Percentiles rank a stretch among this genome's conserved stretches.
Evolutionary conservation across 2,329 filamentous ascomycete species (phyloP).

Genomic region (Tolypocladium paradoxum): DNA sequence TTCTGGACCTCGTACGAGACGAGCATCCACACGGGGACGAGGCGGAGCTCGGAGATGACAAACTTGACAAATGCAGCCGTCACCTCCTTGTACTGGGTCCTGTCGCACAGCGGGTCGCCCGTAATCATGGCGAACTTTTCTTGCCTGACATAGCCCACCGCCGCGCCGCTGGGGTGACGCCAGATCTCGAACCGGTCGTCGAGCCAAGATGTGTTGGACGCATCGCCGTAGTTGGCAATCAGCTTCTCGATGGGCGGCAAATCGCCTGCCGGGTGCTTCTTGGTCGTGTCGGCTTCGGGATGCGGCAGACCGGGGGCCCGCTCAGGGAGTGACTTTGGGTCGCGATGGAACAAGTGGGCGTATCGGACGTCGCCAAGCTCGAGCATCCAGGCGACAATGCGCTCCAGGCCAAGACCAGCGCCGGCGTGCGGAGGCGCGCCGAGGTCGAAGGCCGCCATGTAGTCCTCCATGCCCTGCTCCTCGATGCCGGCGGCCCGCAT

Average conservation of each 20-base stretch:
- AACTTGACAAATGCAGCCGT: constrained; percentile 65
- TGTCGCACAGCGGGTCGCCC: constrained; percentile 78
- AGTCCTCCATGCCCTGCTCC: constrained; percentile 80
- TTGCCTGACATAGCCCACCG: constrained; percentile 70
- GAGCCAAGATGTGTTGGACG: constrained; percentile 87
- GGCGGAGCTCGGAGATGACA: constrained; percentile 54
- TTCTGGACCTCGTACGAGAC: constrained; percentile 71
- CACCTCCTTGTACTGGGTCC: constrained; percentile 62
- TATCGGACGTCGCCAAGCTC: constrained; percentile 83
- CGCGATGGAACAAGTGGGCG: constrained; percentile 76
- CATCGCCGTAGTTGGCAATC: constrained; percentile 91
- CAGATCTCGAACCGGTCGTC: constrained; percentile 83
- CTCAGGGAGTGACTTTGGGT: constrained; percentile 75
- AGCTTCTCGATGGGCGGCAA: constrained; percentile 73
- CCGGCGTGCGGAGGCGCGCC: constrained; percentile 84
- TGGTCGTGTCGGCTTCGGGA: constrained; percentile 70
- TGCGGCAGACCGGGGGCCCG: constrained; percentile 61
- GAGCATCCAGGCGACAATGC: constrained; percentile 75
- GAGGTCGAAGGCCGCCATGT: constrained; percentile 79
- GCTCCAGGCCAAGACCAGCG: constrained; percentile 81
- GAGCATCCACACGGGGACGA: constrained; percentile 83
- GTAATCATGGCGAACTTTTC: constrained; percentile 73
- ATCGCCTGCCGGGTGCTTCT: constrained; percentile 35
- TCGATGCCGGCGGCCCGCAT: constrained; percentile 71
- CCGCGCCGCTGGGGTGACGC: constrained; percentile 76